These are phyloP conservation scores for Myriosclerotinia duriaeana DNA, from an alignment of 2,329 filamentous ascomycete species.

Conservation along the genomic window DNA sequence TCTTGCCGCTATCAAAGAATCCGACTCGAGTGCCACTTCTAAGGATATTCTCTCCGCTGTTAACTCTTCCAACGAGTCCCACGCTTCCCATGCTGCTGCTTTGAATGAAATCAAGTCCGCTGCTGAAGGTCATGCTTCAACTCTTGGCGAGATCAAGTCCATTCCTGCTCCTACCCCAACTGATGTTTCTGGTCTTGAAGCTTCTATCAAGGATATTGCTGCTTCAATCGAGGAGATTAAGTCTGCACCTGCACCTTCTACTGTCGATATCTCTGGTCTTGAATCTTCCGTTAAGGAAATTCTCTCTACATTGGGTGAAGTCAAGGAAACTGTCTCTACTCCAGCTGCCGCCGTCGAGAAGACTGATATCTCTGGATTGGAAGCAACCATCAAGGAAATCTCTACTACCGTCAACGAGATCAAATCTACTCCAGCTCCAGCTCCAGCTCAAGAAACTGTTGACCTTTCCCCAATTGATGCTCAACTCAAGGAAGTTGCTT, in stretches of 20 bases:
- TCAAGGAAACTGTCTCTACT: constrained; percentile 23
- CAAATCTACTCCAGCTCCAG: constrained; percentile 26
- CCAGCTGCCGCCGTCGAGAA: constrained; percentile 27
- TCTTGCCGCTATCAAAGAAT: constrained; percentile 28
- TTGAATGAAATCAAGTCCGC: constrained; percentile 32
- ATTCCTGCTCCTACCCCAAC: constrained; percentile 28
- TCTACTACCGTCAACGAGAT: constrained; percentile 27
- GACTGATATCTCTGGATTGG: constrained; percentile 27
- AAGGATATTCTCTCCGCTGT: constrained; percentile 32
- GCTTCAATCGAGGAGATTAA: constrained; percentile 24
- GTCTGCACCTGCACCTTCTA: constrained; percentile 24
- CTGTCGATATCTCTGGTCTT: constrained; percentile 28
- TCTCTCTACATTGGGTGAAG: constrained; percentile 25
- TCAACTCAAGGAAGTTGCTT: constrained; percentile 28
- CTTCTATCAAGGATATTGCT: constrained; percentile 25
- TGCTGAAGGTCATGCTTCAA: constrained; percentile 26
- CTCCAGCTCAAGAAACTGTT: constrained; percentile 27
- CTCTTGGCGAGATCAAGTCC: constrained; percentile 21
- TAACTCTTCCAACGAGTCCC: constrained; percentile 33
- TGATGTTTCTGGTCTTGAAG: constrained; percentile 27
- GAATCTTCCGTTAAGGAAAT: constrained; percentile 30
- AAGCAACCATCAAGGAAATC: constrained; percentile 24
- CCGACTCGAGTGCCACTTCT: constrained; percentile 28
- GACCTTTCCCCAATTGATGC: constrained; percentile 28
- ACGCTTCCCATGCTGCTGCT: constrained; percentile 29